These are phyloP conservation scores for Asterochloris erici DNA, from an alignment of 139 green algal species.

Conservation along the genomic window DNA sequence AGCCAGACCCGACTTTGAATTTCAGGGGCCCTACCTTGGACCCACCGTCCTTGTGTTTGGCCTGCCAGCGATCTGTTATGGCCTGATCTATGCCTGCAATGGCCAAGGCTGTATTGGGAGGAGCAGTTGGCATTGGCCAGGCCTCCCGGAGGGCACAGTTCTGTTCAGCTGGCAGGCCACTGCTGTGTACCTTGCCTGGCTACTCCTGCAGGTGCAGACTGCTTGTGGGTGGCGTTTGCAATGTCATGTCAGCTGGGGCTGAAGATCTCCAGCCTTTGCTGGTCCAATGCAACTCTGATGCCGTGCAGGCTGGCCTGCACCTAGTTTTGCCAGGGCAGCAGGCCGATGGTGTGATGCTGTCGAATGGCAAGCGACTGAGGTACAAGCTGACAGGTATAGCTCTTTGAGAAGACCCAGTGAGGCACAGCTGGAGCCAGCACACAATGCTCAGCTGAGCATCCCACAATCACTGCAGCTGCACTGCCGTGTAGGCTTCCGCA, in stretches of 20 bases:
- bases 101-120: slow-evolving; percentile 29
- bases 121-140: slow-evolving; percentile 16
- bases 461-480: no score
- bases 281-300: background rate
- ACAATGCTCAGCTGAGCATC: no score
- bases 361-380: slow-evolving; percentile 49
- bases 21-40: slow-evolving; percentile 62
- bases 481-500: no score
- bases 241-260: no score
- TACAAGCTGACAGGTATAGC: slow-evolving; percentile 61
- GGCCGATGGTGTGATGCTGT: slow-evolving; percentile 55
- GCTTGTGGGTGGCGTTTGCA: background rate
- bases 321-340: slow-evolving; percentile 68
- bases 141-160: slow-evolving; percentile 9
- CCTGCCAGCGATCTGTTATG: slow-evolving; percentile 58
- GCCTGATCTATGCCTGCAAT: slow-evolving; percentile 48
- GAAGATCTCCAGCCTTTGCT: no score
- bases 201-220: slow-evolving; percentile 28
- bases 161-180: slow-evolving; percentile 58
- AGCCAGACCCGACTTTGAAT: slow-evolving; percentile 47
- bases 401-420: no score
- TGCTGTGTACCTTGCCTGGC: slow-evolving; percentile 56
- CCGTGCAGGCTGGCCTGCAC: slow-evolving; percentile 62
- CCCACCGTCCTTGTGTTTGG: slow-evolving; percentile 55
- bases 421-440: no score